phyloP scores from a whole-genome alignment of 148 eudicot genomes.

The Rheum nobile region DNA sequence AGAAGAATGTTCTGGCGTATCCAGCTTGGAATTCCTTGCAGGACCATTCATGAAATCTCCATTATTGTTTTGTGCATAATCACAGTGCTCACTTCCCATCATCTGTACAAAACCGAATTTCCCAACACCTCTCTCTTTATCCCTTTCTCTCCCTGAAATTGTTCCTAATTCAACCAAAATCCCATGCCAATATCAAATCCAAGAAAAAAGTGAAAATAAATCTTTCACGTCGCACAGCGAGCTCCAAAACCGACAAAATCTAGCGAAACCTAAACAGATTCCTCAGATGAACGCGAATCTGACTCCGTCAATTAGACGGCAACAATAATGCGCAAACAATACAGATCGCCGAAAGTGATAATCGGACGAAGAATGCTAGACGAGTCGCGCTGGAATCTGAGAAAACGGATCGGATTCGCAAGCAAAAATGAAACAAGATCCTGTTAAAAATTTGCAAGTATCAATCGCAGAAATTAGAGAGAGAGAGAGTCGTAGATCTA shows the following conservation, averaged over 20 bases:
- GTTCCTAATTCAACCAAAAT: neutral
- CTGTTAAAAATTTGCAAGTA: neutral
- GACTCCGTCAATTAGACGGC: neutral
- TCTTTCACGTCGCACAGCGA: neutral
- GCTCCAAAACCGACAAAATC: neutral
- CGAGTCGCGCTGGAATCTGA: neutral
- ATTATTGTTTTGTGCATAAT: neutral
- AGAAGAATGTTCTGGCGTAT: conserved; percentile 8
- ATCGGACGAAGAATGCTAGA: neutral
- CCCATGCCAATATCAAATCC: neutral
- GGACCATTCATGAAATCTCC: conserved; percentile 4
- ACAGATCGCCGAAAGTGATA: neutral
- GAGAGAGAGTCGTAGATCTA: conserved; percentile 1
- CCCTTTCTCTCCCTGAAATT: neutral
- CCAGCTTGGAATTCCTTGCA: neutral
- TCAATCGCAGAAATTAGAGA: neutral
- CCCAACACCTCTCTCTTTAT: neutral
- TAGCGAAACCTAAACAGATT: conserved; percentile 4
- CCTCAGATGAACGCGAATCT: neutral
- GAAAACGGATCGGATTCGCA: neutral
- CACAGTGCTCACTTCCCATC: conserved; percentile 5
- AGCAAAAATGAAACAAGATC: neutral
- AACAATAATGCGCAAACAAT: neutral
- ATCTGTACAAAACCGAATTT: neutral
- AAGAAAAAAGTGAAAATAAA: neutral